Conservation (phyloP, 768 basidiomycete genomes). For the Clitopilus hobsonii region DNA sequence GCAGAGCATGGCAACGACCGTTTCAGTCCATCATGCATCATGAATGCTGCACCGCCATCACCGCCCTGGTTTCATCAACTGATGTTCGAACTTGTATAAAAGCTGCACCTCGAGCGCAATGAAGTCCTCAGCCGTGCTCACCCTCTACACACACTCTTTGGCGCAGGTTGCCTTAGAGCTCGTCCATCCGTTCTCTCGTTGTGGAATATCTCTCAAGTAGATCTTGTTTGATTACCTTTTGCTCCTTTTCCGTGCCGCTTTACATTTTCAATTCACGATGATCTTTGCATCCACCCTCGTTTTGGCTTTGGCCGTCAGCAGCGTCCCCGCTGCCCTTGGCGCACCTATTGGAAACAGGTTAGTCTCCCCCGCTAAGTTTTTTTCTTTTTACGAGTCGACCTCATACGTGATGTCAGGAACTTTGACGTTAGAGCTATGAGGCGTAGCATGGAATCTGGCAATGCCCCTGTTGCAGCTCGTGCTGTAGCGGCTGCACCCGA, state of each 20-base stretch:
- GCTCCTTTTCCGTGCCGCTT: slow-evolving; percentile 3
- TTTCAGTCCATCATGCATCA: neutral
- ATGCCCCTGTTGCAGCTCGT: neutral
- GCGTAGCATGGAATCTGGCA: neutral
- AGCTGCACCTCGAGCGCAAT: neutral
- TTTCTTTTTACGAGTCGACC: neutral
- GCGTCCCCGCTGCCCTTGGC: slow-evolving; percentile 6
- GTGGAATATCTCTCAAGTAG: slow-evolving; percentile 8
- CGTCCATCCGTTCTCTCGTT: neutral
- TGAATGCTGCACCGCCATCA: slow-evolving; percentile 2
- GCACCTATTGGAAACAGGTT: slow-evolving; percentile 12
- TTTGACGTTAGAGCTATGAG: neutral
- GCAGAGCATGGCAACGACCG: neutral
- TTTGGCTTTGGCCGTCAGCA: slow-evolving; percentile 7
- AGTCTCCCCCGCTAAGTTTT: neutral
- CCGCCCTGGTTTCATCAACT: slow-evolving; percentile 5
- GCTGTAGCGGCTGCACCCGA: neutral
- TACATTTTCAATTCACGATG: slow-evolving; percentile 8
- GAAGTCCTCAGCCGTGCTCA: slow-evolving; percentile 14
- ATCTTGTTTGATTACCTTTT: slow-evolving; percentile 7
- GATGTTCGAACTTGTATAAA: slow-evolving; percentile 4
- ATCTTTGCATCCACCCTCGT: slow-evolving; percentile 12
- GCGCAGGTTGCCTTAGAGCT: slow-evolving; percentile 17
- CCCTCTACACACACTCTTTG: slow-evolving; percentile 9
- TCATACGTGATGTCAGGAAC: neutral